Conservation (phyloP, 2,329 filamentous ascomycete genomes). For the Paecilomyces sp. region DNA sequence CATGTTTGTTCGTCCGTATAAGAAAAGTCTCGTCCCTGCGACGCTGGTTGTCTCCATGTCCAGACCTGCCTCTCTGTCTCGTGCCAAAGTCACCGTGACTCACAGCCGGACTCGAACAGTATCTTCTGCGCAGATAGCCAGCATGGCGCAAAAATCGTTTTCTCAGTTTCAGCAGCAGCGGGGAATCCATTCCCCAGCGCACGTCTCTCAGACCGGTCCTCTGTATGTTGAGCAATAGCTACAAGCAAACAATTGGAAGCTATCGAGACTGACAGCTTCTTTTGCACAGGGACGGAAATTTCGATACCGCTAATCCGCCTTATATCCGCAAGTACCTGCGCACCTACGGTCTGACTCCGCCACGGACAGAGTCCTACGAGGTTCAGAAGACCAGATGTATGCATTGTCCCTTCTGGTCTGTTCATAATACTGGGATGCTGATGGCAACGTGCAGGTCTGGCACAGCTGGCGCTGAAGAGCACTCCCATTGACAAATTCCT, state of each 20-base stretch:
- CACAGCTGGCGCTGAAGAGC: constrained; percentile 40
- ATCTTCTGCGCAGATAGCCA: neutral
- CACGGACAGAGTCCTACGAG: constrained; percentile 42
- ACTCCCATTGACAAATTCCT: constrained; percentile 44
- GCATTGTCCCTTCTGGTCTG: constrained; percentile 4
- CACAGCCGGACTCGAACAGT: neutral
- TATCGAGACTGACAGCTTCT: neutral
- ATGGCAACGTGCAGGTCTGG: constrained; percentile 24
- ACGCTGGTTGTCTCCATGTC: neutral
- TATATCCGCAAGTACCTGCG: constrained; percentile 46
- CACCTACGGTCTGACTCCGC: constrained; percentile 45
- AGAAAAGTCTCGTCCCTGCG: neutral
- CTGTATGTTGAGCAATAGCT: neutral
- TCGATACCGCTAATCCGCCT: constrained; percentile 42
- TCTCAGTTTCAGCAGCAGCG: neutral
- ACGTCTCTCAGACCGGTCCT: neutral
- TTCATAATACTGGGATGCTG: neutral
- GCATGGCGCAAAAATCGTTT: neutral
- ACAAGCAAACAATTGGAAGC: neutral
- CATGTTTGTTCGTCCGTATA: neutral
- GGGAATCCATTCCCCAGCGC: neutral
- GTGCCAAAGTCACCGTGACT: neutral
- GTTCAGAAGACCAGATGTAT: constrained; percentile 42
- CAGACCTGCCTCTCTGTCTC: neutral
- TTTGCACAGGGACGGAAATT: constrained; percentile 33